Evolutionary conservation across 2,329 filamentous ascomycete genomes (phyloP), one percentile per base, ranked within the genome.

Genomic region (Diplodia corticola): DNA sequence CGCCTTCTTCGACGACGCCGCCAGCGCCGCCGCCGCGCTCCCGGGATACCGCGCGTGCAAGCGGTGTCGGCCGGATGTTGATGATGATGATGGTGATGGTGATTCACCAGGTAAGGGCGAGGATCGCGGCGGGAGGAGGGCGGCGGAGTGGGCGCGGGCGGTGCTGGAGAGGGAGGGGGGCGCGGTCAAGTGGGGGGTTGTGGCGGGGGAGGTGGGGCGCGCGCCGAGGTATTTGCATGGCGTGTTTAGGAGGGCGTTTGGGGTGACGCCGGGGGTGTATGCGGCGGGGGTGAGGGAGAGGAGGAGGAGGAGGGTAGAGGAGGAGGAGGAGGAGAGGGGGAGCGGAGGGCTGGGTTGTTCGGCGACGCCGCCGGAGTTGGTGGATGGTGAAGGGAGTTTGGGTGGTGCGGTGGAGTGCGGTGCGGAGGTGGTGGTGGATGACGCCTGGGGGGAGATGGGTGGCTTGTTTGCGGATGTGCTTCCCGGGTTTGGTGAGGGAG

Each of bases 221-320:
- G 86, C 84, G 10, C 83, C 84, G 63, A 83, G 85, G 74, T 85
- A 88, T 71, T 85, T 88, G 60, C 84, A 86, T 70, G 81, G 85
- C 26, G 80, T 85, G 4, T 88, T 88, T 71, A 88, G 86, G 74
- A 82, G 81, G 71, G 81, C 80, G 50, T 81, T 80, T 17, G 84
- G 85, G 7, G 66, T 82, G 49, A 87, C 85, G 55, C 84, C 84
- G 2, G 82, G 80, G 28, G 78, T 79, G 67, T 81, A 79, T 69
- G 73, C 68, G 33, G 40, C 26, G 59, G 60, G 22, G 20, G 50
- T 40, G 65, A 55, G 20, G 44, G 33, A 22, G 48, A 44, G 22
- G 54, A 40, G 24, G 2, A 10, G 20, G 37, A 20, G 3, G 33
- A 22, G 12, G 10, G 53, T 24, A 12, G 37, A 3, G 22, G 26